Percentiles rank a stretch among this genome's conserved stretches.
phyloP scores from a whole-genome alignment of 345 rosid species.

The Chamaenerion angustifolium region DNA sequence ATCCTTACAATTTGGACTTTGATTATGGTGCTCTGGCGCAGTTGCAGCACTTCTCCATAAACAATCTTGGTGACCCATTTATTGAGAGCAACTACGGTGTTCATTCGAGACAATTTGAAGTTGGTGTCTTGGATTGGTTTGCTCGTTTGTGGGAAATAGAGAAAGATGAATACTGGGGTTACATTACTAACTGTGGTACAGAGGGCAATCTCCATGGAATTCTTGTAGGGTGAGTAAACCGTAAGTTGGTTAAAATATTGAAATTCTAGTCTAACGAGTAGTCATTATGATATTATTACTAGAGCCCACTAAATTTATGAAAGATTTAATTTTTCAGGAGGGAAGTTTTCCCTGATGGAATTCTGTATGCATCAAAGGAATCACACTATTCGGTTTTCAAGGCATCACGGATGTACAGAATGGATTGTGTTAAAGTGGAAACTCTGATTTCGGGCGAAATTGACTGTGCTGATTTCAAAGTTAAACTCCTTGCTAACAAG shows the following conservation, averaged over 20 bases:
- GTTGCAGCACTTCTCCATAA: slow-evolving; percentile 91
- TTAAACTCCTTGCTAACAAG: slow-evolving; percentile 58
- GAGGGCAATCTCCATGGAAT: slow-evolving; percentile 99
- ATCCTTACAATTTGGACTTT: slow-evolving; percentile 90
- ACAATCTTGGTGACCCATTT: slow-evolving; percentile 95
- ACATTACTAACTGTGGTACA: slow-evolving; percentile 93
- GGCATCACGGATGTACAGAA: slow-evolving; percentile 92
- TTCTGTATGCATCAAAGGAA: slow-evolving; percentile 75
- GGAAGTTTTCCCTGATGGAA: slow-evolving; percentile 84
- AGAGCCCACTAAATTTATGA: background rate
- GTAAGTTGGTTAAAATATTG: too few species aligned
- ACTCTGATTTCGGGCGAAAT: slow-evolving; percentile 78
- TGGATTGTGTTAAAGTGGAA: slow-evolving; percentile 72
- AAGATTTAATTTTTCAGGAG: slow-evolving; percentile 32
- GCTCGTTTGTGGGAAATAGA: slow-evolving; percentile 98
- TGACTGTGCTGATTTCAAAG: slow-evolving; percentile 60
- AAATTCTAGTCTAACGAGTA: too few species aligned
- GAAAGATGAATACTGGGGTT: slow-evolving; percentile 92
- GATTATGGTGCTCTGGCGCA: slow-evolving; percentile 92
- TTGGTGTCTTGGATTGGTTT: slow-evolving; percentile 99
- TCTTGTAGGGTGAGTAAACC: slow-evolving; percentile 59
- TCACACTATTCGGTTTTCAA: slow-evolving; percentile 88
- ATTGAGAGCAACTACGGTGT: slow-evolving; percentile 97
- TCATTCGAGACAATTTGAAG: slow-evolving; percentile 95
- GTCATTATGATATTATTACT: background rate